phyloP scores from a whole-genome alignment of 2,329 filamentous ascomycete species.

The Microdochium bolleyi region DNA sequence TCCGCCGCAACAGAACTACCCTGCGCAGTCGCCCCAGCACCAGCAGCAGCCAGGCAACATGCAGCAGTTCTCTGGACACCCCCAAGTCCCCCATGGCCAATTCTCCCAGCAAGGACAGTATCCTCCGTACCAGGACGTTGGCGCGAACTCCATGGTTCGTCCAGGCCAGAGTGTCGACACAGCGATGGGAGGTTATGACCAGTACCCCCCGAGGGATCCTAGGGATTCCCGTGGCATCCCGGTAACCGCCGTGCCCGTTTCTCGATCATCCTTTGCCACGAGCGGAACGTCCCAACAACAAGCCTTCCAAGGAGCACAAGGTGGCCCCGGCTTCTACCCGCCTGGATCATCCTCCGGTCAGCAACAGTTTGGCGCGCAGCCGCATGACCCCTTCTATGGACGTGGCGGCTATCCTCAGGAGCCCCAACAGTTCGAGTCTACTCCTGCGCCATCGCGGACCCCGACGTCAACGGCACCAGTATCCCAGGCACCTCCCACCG shows the following conservation, averaged over 20 bases:
- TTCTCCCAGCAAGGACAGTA: not conserved
- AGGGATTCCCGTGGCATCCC: not conserved
- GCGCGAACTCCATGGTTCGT: not conserved
- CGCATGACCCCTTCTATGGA: slow-evolving; percentile 46
- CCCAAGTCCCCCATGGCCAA: not conserved
- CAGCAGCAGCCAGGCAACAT: slow-evolving; percentile 14
- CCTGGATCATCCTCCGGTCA: slow-evolving; percentile 9
- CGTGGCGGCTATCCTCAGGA: slow-evolving; percentile 45
- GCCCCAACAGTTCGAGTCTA: slow-evolving; percentile 38
- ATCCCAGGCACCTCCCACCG: slow-evolving; percentile 21
- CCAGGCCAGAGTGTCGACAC: not conserved
- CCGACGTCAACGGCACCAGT: slow-evolving; percentile 14
- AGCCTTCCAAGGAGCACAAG: not conserved
- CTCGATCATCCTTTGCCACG: not conserved
- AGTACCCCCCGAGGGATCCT: not conserved
- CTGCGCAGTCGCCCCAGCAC: slow-evolving; percentile 17
- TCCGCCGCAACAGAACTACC: not conserved
- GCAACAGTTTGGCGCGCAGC: slow-evolving; percentile 23
- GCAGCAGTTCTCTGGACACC: slow-evolving; percentile 1
- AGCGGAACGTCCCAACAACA: not conserved
- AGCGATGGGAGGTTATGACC: not conserved
- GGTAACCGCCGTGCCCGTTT: not conserved
- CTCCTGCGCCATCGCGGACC: slow-evolving; percentile 25
- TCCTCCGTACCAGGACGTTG: not conserved
- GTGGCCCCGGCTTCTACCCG: slow-evolving; percentile 19